Percentiles rank a stretch among this genome's conserved stretches.
Conservation (phyloP, 768 basidiomycete species). For the Termitomyces heimii region DNA sequence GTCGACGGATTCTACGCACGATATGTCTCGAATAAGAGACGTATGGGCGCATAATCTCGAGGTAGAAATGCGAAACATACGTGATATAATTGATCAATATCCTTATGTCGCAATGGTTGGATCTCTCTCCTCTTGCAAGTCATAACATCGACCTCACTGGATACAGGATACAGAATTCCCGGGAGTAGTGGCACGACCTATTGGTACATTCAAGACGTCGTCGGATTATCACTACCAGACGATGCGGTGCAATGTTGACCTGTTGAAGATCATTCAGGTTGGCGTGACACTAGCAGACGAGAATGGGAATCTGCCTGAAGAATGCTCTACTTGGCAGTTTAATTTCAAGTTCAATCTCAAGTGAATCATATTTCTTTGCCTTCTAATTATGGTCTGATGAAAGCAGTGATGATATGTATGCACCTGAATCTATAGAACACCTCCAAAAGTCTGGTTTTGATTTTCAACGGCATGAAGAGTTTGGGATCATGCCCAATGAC, state of each 20-base stretch:
- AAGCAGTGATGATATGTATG: conserved; percentile 92
- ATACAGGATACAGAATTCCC: conserved; percentile 96
- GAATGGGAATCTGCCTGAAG: conserved; percentile 86
- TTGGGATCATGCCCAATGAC: conserved; percentile 88
- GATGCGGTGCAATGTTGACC: conserved; percentile 98
- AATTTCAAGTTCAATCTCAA: conserved; percentile 91
- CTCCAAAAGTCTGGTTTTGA: conserved; percentile 95
- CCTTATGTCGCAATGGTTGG: conserved; percentile 95
- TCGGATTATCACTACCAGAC: conserved; percentile 99
- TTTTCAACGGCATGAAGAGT: conserved; percentile 87
- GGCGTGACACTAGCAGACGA: conserved; percentile 94
- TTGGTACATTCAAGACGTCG: conserved; percentile 92
- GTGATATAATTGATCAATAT: conserved; percentile 83
- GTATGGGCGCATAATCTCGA: conserved; percentile 96
- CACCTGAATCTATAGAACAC: conserved; percentile 94
- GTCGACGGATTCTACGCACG: conserved; percentile 12
- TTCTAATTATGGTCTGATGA: not conserved
- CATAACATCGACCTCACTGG: conserved; percentile 16
- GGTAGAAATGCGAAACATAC: conserved; percentile 82
- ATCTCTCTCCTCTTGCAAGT: conserved; percentile 17
- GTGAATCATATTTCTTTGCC: conserved; percentile 35
- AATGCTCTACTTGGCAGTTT: conserved; percentile 97
- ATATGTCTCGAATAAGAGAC: conserved; percentile 83
- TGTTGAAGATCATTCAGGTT: conserved; percentile 96
- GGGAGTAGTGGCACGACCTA: conserved; percentile 95